phyloP scores from a whole-genome alignment of 2,329 filamentous ascomycete genomes.

The Chaetomiaceae sp. region DNA sequence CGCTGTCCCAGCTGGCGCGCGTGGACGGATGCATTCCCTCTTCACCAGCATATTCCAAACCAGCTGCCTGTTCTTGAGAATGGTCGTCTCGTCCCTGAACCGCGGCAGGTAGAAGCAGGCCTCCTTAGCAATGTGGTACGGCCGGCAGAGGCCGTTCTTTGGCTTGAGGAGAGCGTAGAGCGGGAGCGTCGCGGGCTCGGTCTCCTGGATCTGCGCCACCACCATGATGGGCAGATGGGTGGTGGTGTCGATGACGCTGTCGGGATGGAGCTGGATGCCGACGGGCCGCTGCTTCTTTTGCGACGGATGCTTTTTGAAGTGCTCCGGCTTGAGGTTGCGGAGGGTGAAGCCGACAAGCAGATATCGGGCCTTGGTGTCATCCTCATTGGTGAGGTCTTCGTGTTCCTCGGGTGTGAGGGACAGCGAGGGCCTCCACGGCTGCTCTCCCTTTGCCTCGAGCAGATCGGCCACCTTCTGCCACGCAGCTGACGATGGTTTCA shows the following conservation, averaged over 20 bases:
- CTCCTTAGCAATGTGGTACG: background rate
- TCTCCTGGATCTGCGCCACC: background rate
- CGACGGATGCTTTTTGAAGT: background rate
- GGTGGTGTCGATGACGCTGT: background rate
- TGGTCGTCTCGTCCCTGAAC: background rate
- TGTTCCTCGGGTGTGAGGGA: background rate
- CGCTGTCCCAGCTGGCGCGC: no score
- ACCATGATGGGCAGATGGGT: background rate
- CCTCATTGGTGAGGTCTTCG: background rate
- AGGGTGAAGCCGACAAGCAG: background rate
- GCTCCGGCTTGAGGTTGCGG: background rate
- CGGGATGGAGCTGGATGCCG: background rate
- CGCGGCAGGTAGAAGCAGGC: background rate
- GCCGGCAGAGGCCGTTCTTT: background rate
- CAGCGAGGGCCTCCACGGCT: background rate
- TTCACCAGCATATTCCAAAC: background rate
- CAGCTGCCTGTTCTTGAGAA: background rate
- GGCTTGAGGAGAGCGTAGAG: background rate
- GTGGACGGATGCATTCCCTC: background rate
- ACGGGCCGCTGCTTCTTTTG: background rate
- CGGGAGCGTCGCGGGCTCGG: background rate
- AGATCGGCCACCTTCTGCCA: background rate
- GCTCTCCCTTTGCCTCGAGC: background rate
- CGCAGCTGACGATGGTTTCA: background rate
- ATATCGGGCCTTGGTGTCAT: background rate